These are phyloP conservation scores for Pythium guiyangense DNA, from an alignment of 352 stramenopile species.

Conservation along the genomic window DNA sequence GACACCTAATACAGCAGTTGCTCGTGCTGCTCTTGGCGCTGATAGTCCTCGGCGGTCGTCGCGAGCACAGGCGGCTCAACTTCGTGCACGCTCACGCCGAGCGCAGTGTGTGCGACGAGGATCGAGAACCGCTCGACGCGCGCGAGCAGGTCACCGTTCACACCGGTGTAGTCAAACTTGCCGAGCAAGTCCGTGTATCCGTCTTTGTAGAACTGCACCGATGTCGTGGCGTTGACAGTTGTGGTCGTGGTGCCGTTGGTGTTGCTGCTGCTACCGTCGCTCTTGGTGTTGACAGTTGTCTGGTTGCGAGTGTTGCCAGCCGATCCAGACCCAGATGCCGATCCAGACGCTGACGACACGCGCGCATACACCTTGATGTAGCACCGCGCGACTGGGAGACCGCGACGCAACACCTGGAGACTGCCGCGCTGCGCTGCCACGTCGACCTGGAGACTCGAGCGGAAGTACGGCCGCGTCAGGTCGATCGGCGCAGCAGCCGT, in stretches of 20 bases:
- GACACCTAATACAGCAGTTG: constrained; percentile 23
- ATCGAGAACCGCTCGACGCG: constrained; percentile 4
- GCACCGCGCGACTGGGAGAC: constrained; percentile 34
- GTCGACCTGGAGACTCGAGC: too few species aligned
- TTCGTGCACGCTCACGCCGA: constrained; percentile 9
- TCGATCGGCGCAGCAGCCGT: too few species aligned
- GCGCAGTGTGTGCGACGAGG: constrained; percentile 3
- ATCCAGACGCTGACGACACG: constrained; percentile 6
- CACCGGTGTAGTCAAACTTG: constrained; percentile 66
- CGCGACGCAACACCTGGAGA: constrained; percentile 27
- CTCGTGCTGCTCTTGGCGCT: constrained; percentile 13
- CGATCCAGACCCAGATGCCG: background rate
- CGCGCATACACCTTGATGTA: constrained; percentile 76
- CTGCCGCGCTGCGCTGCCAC: too few species aligned
- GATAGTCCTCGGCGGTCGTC: constrained; percentile 6
- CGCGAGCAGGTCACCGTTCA: constrained; percentile 26
- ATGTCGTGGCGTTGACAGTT: constrained; percentile 5
- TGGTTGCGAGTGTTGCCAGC: too few species aligned
- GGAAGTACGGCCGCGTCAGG: too few species aligned
- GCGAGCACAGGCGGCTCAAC: constrained; percentile 9
- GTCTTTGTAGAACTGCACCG: constrained; percentile 72
- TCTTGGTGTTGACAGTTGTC: too few species aligned
- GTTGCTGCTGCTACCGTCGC: too few species aligned
- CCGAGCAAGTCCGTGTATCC: constrained; percentile 74
- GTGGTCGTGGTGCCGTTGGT: background rate